phyloP scores from a whole-genome alignment of 2,329 filamentous ascomycete genomes.

The Pseudopithomyces chartarum region DNA sequence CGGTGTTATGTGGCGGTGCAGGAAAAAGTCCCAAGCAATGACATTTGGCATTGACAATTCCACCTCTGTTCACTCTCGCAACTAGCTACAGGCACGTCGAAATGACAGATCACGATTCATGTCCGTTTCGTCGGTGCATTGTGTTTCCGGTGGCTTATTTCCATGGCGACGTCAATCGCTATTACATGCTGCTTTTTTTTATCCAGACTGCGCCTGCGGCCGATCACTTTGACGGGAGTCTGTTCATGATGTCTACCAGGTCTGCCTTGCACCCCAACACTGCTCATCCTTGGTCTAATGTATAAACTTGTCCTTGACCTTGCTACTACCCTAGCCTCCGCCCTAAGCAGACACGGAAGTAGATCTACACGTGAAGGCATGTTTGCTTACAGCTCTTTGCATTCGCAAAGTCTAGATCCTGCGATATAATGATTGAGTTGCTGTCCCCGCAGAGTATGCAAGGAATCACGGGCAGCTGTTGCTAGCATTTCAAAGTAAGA shows the following conservation, averaged over 20 bases:
- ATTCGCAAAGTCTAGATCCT: not conserved
- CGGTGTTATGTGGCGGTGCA: slow-evolving; percentile 40
- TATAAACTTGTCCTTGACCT: not conserved
- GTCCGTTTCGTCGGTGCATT: not conserved
- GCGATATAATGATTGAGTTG: not conserved
- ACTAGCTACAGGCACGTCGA: not conserved
- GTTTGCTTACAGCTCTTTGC: not conserved
- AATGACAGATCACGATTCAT: slow-evolving; percentile 1
- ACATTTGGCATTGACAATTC: slow-evolving; percentile 35
- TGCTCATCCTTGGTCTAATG: not conserved
- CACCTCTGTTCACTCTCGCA: slow-evolving; percentile 11
- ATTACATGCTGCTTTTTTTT: not conserved
- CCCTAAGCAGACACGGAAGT: not conserved
- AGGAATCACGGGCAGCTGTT: no score
- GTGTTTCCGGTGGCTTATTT: not conserved
- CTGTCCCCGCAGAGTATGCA: not conserved
- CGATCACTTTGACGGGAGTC: not conserved
- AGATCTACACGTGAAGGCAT: not conserved
- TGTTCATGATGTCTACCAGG: not conserved
- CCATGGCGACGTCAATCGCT: not conserved
- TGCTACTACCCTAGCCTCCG: not conserved
- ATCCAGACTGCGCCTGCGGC: not conserved
- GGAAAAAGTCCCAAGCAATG: slow-evolving; percentile 42
- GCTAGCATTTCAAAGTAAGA: no score
- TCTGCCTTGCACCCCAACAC: not conserved